phyloP scores from a whole-genome alignment of 495 filamentous ascomycete species.

The Venustampulla echinocandica region DNA sequence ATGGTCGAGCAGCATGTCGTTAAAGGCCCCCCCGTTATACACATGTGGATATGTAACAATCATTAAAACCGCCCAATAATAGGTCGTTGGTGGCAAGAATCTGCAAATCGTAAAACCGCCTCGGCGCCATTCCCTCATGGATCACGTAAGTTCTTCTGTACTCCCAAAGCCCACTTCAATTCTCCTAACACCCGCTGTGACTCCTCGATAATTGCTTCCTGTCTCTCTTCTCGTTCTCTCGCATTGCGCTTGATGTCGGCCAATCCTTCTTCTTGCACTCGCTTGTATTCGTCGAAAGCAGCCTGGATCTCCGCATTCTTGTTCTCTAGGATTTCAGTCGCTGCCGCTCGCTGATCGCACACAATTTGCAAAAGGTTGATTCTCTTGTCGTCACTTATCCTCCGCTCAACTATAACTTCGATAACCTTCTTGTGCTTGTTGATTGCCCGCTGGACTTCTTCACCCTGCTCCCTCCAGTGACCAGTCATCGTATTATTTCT shows the following conservation, averaged over 20 bases:
- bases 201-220: constrained; percentile 49
- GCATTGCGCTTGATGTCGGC: constrained; percentile 46
- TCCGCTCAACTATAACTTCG: constrained; percentile 36
- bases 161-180: constrained; percentile 59
- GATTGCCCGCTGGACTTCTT: constrained; percentile 44
- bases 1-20: no score
- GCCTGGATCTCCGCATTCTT: constrained; percentile 51
- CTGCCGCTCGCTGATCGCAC: constrained; percentile 60
- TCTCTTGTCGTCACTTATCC: constrained; percentile 49
- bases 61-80: no score
- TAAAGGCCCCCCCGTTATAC: no score
- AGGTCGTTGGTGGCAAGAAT: no score
- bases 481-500: constrained; percentile 66
- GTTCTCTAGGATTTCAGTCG: constrained; percentile 47
- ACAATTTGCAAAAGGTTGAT: constrained; percentile 49
- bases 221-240: constrained; percentile 42
- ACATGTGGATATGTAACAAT: no score
- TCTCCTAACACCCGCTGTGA: constrained; percentile 53
- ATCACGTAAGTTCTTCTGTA: constrained; percentile 50
- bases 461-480: constrained; percentile 57
- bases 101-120: no score
- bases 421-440: constrained; percentile 47
- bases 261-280: constrained; percentile 50
- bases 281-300: constrained; percentile 55
- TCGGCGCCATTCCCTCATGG: no score